phyloP scores from a whole-genome alignment of 176 grass and related monocot genomes.

The bread wheat (Triticum aestivum) region IWGSC_CS_RefSeq_v2.1 NC_057801.1:769105020-769105519 shows the following conservation, averaged over 20 bases:
- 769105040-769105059: too few relatives aligned
- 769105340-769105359: constrained; percentile 4
- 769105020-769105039: too few relatives aligned
- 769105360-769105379: constrained; percentile 15
- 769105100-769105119: not conserved
- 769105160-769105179: not conserved
- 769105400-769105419: too few relatives aligned
- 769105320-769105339: not conserved
- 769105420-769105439: too few relatives aligned
- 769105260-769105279: constrained; percentile 5
- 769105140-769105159: constrained; percentile 33
- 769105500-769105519: too few relatives aligned
- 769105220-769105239: not conserved
- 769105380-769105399: too few relatives aligned
- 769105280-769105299: not conserved
- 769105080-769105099: constrained; percentile 33
- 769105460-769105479: too few relatives aligned
- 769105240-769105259: constrained; percentile 26
- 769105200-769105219: not conserved
- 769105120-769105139: constrained; percentile 15
- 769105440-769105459: too few relatives aligned
- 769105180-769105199: not conserved
- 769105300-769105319: constrained; percentile 24
- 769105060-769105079: not conserved
- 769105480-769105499: too few relatives aligned